A percentile compares a stretch with the other conserved stretches of the same genome.
phyloP scores from a whole-genome alignment of 495 filamentous ascomycete species.

The Talaromyces trachyspermus region DNA sequence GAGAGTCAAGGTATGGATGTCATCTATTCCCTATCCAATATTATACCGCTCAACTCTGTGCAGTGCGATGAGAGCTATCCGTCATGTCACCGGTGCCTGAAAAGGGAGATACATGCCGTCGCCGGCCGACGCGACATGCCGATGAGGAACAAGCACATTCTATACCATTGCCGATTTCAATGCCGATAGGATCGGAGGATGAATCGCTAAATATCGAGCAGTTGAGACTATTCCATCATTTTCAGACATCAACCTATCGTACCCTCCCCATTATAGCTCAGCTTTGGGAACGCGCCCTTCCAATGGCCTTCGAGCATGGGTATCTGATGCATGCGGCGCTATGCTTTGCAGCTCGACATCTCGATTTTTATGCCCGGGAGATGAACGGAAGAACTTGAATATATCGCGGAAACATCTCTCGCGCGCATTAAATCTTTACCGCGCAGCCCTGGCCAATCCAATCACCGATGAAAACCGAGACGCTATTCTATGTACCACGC shows the following conservation, averaged over 20 bases:
- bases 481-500: background rate
- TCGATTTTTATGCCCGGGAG: background rate
- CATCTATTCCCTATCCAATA: no score
- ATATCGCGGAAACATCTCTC: background rate
- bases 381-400: background rate
- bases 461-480: background rate
- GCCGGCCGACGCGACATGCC: background rate
- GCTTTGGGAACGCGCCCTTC: background rate
- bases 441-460: background rate
- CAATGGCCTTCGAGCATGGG: background rate
- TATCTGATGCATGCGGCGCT: slow-evolving; percentile 6
- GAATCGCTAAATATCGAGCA: background rate
- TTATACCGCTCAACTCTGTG: background rate
- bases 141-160: no score
- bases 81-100: background rate
- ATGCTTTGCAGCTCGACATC: slow-evolving; percentile 1
- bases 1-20: slow-evolving; percentile 20
- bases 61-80: slow-evolving; percentile 5
- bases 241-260: background rate
- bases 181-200: background rate
- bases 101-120: slow-evolving; percentile 2
- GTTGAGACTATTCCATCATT: slow-evolving; percentile 2
- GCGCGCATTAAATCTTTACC: background rate
- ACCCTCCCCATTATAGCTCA: background rate
- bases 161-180: background rate